Conservation (phyloP, 768 basidiomycete species). For the Boletus pseudo-olivaceus region DNA sequence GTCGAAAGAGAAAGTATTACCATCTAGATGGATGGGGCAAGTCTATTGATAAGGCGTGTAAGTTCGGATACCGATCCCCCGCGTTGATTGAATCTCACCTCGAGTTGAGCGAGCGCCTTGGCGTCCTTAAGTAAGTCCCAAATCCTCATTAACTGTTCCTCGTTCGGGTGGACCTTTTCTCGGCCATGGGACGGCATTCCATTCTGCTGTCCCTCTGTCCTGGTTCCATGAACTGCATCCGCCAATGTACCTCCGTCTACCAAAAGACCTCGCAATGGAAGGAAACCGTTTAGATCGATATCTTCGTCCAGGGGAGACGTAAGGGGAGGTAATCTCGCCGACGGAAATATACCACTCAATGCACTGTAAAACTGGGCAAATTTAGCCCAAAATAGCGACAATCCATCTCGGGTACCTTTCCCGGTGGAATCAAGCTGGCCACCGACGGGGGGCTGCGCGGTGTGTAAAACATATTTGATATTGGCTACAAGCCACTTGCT, state of each 20-base stretch:
- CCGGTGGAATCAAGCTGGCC: slow-evolving; percentile 5
- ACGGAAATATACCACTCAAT: slow-evolving; percentile 67
- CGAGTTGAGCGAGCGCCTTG: slow-evolving; percentile 49
- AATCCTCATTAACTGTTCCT: slow-evolving; percentile 93
- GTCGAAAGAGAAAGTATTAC: slow-evolving; percentile 20
- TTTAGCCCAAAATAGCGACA: slow-evolving; percentile 64
- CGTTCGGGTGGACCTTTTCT: slow-evolving; percentile 80
- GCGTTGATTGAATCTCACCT: slow-evolving; percentile 41
- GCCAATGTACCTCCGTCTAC: slow-evolving; percentile 21
- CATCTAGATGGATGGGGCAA: slow-evolving; percentile 26
- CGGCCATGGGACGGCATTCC: slow-evolving; percentile 27
- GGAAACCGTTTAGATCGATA: slow-evolving; percentile 80
- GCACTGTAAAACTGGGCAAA: slow-evolving; percentile 65
- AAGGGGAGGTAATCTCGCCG: slow-evolving; percentile 53
- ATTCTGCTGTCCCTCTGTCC: slow-evolving; percentile 23
- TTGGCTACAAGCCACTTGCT: slow-evolving; percentile 88
- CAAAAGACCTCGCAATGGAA: slow-evolving; percentile 70
- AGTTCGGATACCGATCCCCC: slow-evolving; percentile 8
- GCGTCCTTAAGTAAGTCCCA: slow-evolving; percentile 79
- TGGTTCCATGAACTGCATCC: slow-evolving; percentile 19
- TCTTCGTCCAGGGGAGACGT: slow-evolving; percentile 82
- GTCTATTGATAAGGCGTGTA: slow-evolving; percentile 17
- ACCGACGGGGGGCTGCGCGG: slow-evolving; percentile 32
- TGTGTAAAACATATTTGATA: slow-evolving; percentile 58
- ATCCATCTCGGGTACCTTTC: slow-evolving; percentile 22